Evolutionary conservation across 1,284 basidiomycete species (phyloP), one percentile per base, ranked within the genome.

Genomic region (Leucoagaricus sp.): DNA sequence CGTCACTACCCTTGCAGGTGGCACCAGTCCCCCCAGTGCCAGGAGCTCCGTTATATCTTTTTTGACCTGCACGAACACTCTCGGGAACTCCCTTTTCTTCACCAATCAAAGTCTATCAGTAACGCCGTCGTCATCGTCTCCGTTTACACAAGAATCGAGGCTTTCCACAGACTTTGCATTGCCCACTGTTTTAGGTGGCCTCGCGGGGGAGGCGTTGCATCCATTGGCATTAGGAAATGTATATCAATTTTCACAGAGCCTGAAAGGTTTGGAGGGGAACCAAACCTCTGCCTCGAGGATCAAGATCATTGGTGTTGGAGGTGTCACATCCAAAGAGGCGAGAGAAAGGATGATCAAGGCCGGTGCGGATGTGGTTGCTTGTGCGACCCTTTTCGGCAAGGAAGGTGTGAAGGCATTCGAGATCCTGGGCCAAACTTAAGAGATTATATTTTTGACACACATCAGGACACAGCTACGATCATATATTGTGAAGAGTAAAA

Each of bases 121-220:
- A 40, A 49, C 47, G 40, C 19, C 19, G 15, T 21, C 23, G 31
- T 38, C 48, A 26, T n/a, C 55, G 31, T 38, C 44, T 15, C 31
- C 49, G 28, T 46, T 36, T 7, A 57, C 38, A 40, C n/a, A 31
- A n/a, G 29, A 40, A 10, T 51, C 44, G 45, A 57, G 28, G 55
- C 46, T 38, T 49, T 17, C 26, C 19, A 31, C 38, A 19, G 25
- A 60, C 23, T 85, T 82, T 63, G 86, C 86, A 2, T 70, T 91
- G 10, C 86, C 86, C 1, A 80, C 83, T 0, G 77, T 72, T 1
- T 68, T 85, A 4, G 91, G 89, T 6, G 91, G 90, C 1, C 72
- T 93, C 21, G 91, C 84, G 7, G 91, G 91, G 3, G 87, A 89
- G 42, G 71, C 82, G n/a, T 69, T 94, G 44, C 91, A 93, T 67